Evolutionary conservation across 2,329 filamentous ascomycete species (phyloP), one percentile per base, ranked within the genome.

Genomic region (Didymella arachidicola): DNA sequence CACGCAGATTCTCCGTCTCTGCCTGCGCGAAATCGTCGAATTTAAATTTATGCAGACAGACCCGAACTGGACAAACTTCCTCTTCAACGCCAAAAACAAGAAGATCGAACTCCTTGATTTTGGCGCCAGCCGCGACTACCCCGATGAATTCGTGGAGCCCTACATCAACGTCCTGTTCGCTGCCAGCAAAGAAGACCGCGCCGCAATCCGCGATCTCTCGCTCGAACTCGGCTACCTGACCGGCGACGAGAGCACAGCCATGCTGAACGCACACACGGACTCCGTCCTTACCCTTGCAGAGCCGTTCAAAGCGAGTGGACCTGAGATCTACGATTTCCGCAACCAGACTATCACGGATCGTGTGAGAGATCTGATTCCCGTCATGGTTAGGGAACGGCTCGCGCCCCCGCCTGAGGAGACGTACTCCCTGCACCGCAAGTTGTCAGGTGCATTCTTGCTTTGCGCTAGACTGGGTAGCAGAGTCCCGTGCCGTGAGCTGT

Each of bases 21-120:
- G 93, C 74, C 84, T 98, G 38, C 89, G 93, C 58, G 95, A 98
- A 79, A 94, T 98, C 68, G 89, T 89, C 64, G 92, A 97, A 78
- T 98, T 97, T 85, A 88, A 84, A 60, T 98, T 96, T 81, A 99
- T 99, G 95, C 95, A 99, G 80, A 99, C 95, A 5, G 95, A 99
- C 74, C 95, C 95, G 39, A 99, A 99, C 82, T 99, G 95, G 95
- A 98, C 94, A 32, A 99, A 99, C 78, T 99, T 99, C 77, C 83
- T 98, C 19, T 99, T 92, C 82, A 95, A 98, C 69, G 81, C 87
- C 1, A 69, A 81, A 19, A 87, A 84, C 4, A 81, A 87, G 68
- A 90, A 87, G 72, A 88, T 99, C 14, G 93, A 97, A 77, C 86
- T 99, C 1, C 87, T 99, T 51, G 96, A 99, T 78, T 99, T 99